These are phyloP conservation scores for Cynara cardunculus DNA, from an alignment of 129 eudicot genomes.

Conservation along the genomic window DNA sequence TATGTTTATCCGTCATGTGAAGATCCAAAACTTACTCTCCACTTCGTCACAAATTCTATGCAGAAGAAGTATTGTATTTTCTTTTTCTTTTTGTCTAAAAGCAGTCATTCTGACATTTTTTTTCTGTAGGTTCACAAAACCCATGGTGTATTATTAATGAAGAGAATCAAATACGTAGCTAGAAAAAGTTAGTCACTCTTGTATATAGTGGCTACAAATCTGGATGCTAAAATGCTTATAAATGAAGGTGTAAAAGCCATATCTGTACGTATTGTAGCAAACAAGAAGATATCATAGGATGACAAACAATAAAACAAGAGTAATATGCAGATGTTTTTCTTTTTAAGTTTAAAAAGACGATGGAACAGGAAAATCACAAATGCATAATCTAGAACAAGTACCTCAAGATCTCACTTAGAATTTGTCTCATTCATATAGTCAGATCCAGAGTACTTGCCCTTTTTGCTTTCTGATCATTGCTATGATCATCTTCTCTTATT, in stretches of 20 bases:
- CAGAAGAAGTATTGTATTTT: background rate
- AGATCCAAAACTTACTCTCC: background rate
- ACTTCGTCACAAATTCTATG: background rate
- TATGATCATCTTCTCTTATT: slow-evolving; percentile 31
- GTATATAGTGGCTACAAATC: background rate
- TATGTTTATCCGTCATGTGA: background rate
- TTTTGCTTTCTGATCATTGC: slow-evolving; percentile 26
- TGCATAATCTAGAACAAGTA: slow-evolving; percentile 60
- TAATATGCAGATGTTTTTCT: slow-evolving; percentile 19
- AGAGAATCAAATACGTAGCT: background rate
- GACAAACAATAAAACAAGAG: slow-evolving; percentile 43
- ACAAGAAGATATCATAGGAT: slow-evolving; percentile 20
- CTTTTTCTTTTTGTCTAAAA: background rate
- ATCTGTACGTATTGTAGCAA: slow-evolving; percentile 27
- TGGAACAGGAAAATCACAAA: slow-evolving; percentile 37
- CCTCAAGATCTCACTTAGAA: slow-evolving; percentile 99
- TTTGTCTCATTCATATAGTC: slow-evolving; percentile 87
- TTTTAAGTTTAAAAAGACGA: slow-evolving; percentile 27
- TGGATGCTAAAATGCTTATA: slow-evolving; percentile 1
- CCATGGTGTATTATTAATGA: slow-evolving; percentile 1
- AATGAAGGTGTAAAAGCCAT: slow-evolving; percentile 15
- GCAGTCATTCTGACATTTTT: background rate
- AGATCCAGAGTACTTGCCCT: slow-evolving; percentile 96
- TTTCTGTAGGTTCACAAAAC: background rate
- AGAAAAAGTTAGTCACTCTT: slow-evolving; percentile 1